These are phyloP conservation scores for Escallonia rubra DNA, from an alignment of 129 eudicot species.

Conservation along the genomic window DNA sequence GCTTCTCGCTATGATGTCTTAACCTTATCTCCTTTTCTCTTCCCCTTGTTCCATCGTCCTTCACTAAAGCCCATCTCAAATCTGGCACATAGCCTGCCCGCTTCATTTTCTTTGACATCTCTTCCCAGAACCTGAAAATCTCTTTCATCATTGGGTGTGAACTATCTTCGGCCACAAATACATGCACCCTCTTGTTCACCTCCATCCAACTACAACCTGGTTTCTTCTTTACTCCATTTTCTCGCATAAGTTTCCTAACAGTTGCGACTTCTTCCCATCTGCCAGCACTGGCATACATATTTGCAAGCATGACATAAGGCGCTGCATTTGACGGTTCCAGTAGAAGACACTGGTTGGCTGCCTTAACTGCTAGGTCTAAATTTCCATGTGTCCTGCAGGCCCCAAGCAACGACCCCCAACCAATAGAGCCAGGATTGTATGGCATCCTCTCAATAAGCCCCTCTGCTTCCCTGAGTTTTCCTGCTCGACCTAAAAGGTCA, in stretches of 20 bases:
- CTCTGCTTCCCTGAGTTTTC: constrained; percentile 62
- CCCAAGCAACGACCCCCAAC: constrained; percentile 79
- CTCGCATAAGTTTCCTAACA: constrained; percentile 50
- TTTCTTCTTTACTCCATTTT: constrained; percentile 53
- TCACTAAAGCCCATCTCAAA: constrained; percentile 39
- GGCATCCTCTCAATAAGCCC: constrained; percentile 59
- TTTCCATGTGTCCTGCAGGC: constrained; percentile 65
- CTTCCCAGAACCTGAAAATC: constrained; percentile 48
- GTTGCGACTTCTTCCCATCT: constrained; percentile 70
- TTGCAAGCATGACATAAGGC: constrained; percentile 72
- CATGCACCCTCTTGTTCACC: constrained; percentile 58
- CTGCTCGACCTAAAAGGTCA: constrained; percentile 71
- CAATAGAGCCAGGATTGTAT: constrained; percentile 46
- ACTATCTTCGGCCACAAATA: constrained; percentile 72
- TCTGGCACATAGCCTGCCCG: constrained; percentile 63
- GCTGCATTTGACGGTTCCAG: constrained; percentile 67
- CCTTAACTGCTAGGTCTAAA: constrained; percentile 56
- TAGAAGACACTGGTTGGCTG: constrained; percentile 54
- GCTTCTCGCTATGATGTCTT: constrained; percentile 73
- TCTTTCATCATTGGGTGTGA: constrained; percentile 66
- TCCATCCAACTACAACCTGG: constrained; percentile 98
- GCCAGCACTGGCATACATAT: constrained; percentile 49
- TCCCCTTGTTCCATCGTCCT: constrained; percentile 34
- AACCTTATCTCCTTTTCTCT: constrained; percentile 42
- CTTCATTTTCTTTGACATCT: constrained; percentile 48